phyloP scores from a whole-genome alignment of 192 early-diverging fungal species.

The Umbelopsis sp. region DNA sequence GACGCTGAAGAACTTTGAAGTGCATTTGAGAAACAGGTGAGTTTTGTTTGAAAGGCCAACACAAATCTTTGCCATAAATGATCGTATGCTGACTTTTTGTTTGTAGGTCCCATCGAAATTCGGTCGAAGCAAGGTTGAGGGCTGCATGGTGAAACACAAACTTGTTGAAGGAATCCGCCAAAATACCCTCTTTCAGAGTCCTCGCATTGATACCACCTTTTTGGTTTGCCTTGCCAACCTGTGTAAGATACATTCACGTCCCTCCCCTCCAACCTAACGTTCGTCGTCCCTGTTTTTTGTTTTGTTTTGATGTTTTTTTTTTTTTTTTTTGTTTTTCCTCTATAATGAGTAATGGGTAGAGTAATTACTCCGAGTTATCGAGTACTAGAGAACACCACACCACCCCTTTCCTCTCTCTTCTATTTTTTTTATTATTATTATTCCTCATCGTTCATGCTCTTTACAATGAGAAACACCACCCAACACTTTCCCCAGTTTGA shows the following conservation, averaged over 20 bases:
- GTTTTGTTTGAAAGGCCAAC: not conserved
- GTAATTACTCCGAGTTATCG: not conserved
- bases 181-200: not conserved
- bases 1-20: conserved; percentile 23
- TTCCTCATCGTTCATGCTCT: not conserved
- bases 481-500: too few relatives aligned
- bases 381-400: not conserved
- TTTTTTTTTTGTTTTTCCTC: not conserved
- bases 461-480: too few relatives aligned
- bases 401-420: too few relatives aligned
- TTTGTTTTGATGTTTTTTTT: too few relatives aligned
- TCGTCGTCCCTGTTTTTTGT: too few relatives aligned
- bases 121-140: conserved; percentile 12
- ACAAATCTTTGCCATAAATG: not conserved
- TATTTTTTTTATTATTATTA: not conserved
- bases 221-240: too few relatives aligned
- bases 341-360: not conserved
- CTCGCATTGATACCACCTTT: too few relatives aligned
- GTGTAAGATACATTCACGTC: too few relatives aligned
- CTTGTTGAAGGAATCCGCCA: not conserved
- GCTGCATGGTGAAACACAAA: not conserved
- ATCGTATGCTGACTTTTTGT: not conserved
- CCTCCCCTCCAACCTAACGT: too few relatives aligned
- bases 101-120: conserved; percentile 1
- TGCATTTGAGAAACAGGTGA: conserved; percentile 21